Base-by-base conservation (phyloP, 352 stramenopile species). In the Pythium aquatile region DNA sequence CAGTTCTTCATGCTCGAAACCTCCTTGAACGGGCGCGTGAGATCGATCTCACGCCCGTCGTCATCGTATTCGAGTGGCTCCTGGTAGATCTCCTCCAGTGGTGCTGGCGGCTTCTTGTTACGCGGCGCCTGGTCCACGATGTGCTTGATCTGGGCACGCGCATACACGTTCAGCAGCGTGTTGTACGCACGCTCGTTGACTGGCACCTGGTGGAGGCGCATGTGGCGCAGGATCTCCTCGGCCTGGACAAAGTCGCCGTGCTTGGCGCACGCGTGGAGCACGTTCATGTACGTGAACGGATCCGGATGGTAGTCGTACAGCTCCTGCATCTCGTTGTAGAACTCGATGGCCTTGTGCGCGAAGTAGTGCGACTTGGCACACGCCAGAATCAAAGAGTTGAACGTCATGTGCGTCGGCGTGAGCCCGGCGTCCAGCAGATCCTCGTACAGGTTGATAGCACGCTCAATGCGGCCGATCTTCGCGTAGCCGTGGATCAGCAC, bases 271-370 rank as follows among this genome's bases (percentile, higher is more conserved):
- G 85, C 81, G 61, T 88, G 79, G 33, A 94, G 66, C 65, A 94
- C 81, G 47, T 83, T 91, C 63, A 82, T 81, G 77, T 94, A 94
- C 58, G 83, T 88, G 63, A 85, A 83, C 68, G 81, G 60, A 65
- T 91, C 82, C 44, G 85, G 85, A 28, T 81, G 66, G 70, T 91
- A 90, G 67, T 94, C 85, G 70, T 94, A 94, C 61, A 92, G 64
- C 61, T 94, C 85, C 64, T 94, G 85, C 85, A 94, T 92, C 54
- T 94, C 85, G 56, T 92, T 72, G 75, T 92, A 94, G 46, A 94
- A 92, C 46, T 94, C 85, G 30, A 91, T 66, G 3, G 85, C 81
- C 61, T 94, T 94, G 74, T 92, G 85, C 24, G 85, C 85, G 70
- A 86, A 94, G 61, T 94, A 88, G 70, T 88, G 78, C 59, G 85